Evolutionary conservation across 2,329 filamentous ascomycete genomes (phyloP).

Genomic region (Clonostachys rosea): DNA sequence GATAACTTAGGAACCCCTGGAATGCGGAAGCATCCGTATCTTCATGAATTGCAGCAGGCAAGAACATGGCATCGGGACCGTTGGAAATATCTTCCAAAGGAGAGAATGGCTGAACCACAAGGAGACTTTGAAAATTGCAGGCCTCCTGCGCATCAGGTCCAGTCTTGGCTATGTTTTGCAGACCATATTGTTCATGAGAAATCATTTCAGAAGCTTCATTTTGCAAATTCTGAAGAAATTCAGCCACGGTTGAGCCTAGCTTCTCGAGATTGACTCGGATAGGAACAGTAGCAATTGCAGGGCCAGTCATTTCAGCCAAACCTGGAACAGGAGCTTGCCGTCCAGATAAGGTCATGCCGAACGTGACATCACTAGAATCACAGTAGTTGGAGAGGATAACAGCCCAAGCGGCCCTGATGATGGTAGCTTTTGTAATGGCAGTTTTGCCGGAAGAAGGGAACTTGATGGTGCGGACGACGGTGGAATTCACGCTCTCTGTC

Average conservation of each 20-base stretch:
- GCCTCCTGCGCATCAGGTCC: slow-evolving; percentile 3
- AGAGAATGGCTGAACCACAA: slow-evolving; percentile 7
- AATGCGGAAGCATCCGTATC: not conserved
- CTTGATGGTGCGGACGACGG: not conserved
- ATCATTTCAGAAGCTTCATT: slow-evolving; percentile 6
- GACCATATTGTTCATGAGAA: slow-evolving; percentile 9
- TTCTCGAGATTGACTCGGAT: slow-evolving; percentile 2
- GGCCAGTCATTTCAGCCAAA: slow-evolving; percentile 9
- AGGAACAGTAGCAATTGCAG: slow-evolving; percentile 10
- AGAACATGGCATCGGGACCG: not conserved
- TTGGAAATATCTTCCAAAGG: not conserved
- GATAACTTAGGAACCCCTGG: not conserved
- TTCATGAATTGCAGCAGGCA: not conserved
- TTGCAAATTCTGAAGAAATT: slow-evolving; percentile 4
- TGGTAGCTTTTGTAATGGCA: slow-evolving; percentile 9
- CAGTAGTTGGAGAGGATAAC: slow-evolving; percentile 4
- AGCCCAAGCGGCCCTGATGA: slow-evolving; percentile 6
- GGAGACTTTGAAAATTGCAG: slow-evolving; percentile 8
- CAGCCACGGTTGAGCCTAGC: not conserved
- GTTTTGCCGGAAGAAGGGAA: not conserved
- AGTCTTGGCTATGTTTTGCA: slow-evolving; percentile 10
- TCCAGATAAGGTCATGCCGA: slow-evolving; percentile 11
- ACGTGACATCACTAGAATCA: slow-evolving; percentile 9
- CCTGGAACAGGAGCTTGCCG: slow-evolving; percentile 11
- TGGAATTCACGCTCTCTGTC: not conserved